Evolutionary conservation across 176 grass and related monocot genomes (phyloP).

Genomic region (Oryza officinalis): DNA sequence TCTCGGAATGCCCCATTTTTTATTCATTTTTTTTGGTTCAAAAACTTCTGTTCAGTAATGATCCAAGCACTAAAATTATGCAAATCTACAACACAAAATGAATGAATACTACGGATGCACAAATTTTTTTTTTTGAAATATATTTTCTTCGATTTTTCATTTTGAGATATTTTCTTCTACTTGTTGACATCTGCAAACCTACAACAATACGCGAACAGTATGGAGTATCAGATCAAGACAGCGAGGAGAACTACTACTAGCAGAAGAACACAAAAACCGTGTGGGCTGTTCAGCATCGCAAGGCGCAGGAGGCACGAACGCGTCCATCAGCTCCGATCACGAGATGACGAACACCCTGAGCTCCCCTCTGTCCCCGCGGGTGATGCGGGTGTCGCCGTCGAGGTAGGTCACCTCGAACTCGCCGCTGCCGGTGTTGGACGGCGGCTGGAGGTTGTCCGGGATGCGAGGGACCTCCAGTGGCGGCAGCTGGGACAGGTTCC

Average conservation of each 20-base stretch:
- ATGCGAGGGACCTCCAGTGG: slow-evolving; percentile 79
- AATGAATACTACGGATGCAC: neutral
- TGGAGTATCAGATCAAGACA: neutral
- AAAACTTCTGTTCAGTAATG: too few species aligned
- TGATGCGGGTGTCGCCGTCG: slow-evolving; percentile 75
- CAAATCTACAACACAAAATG: too few species aligned
- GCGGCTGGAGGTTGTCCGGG: slow-evolving; percentile 67
- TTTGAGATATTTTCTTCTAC: neutral
- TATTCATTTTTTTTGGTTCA: too few species aligned
- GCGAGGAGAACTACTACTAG: neutral
- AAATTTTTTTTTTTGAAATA: neutral
- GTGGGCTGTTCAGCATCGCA: neutral
- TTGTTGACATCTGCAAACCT: neutral
- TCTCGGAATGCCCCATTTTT: slow-evolving; percentile 83
- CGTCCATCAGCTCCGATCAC: slow-evolving; percentile 25
- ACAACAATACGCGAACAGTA: neutral
- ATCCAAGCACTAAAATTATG: too few species aligned
- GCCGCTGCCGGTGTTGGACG: slow-evolving; percentile 73
- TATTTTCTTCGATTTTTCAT: neutral
- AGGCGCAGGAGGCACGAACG: too few species aligned
- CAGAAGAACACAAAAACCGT: neutral
- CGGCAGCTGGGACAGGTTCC: slow-evolving; percentile 73
- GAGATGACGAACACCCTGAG: slow-evolving; percentile 90
- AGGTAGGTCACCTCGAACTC: slow-evolving; percentile 94
- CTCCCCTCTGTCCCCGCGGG: slow-evolving; percentile 78